Evolutionary conservation across 805 yeast species (phyloP).

Genomic region (Saturnispora besseyi): DNA sequence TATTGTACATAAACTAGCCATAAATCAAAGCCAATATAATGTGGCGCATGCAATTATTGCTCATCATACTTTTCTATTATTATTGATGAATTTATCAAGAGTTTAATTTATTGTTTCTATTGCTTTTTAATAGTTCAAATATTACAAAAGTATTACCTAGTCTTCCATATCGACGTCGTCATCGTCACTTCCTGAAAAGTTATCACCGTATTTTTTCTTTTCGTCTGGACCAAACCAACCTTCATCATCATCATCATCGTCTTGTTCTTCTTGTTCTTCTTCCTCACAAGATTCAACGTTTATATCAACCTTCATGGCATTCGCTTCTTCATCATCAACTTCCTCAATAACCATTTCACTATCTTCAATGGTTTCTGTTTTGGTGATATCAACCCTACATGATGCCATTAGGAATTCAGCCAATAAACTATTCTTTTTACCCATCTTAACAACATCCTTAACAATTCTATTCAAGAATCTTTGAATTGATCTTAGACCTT

Average conservation of each 20-base stretch:
- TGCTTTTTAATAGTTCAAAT: neutral
- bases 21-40: neutral
- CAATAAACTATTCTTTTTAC: constrained; percentile 46
- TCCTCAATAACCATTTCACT: constrained; percentile 25
- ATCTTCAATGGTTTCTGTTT: constrained; percentile 15
- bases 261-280: constrained; percentile 24
- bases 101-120: neutral
- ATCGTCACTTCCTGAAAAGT: constrained; percentile 30
- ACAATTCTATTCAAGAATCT: constrained; percentile 67
- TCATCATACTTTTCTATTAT: neutral
- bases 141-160: neutral
- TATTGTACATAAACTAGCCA: neutral
- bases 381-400: constrained; percentile 4
- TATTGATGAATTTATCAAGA: too few relatives aligned
- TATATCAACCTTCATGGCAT: constrained; percentile 13
- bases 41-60: neutral
- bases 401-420: constrained; percentile 39
- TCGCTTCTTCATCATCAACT: constrained; percentile 16
- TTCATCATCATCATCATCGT: constrained; percentile 27
- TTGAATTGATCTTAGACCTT: constrained; percentile 60
- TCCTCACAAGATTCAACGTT: constrained; percentile 23
- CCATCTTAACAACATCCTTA: constrained; percentile 55
- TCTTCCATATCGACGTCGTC: constrained; percentile 14
- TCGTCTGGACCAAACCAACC: constrained; percentile 30
- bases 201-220: constrained; percentile 23